A percentile compares a stretch with the other conserved stretches of the same genome.
These are phyloP conservation scores for Phycomyces nitens DNA, from an alignment of 192 early-diverging fungal species.

Conservation along the genomic window DNA sequence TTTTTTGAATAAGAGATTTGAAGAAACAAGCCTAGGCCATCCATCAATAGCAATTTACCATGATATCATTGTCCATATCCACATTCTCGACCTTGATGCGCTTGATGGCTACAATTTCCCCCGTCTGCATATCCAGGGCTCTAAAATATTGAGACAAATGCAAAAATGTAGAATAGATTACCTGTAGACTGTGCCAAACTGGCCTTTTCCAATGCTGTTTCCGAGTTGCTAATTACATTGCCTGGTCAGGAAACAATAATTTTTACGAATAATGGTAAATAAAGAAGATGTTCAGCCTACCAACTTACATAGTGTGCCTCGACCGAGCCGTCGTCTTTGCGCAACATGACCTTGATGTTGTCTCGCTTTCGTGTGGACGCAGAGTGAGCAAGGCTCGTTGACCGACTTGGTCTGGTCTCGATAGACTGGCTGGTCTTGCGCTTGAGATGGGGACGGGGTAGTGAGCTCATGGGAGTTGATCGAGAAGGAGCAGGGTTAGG, in stretches of 20 bases:
- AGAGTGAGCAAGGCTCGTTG: not conserved
- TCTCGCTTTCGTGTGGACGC: not conserved
- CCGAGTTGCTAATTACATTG: slow-evolving; percentile 59
- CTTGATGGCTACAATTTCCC: slow-evolving; percentile 85
- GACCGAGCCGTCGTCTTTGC: not conserved
- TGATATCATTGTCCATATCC: slow-evolving; percentile 60
- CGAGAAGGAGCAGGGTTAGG: not conserved
- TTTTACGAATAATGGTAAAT: too few relatives aligned
- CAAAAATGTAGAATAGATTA: slow-evolving; percentile 12
- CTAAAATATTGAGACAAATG: slow-evolving; percentile 26
- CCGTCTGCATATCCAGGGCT: slow-evolving; percentile 69
- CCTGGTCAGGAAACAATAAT: not conserved
- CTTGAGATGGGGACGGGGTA: not conserved
- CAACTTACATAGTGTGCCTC: slow-evolving; percentile 3
- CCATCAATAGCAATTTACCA: too few relatives aligned
- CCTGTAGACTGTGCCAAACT: slow-evolving; percentile 86
- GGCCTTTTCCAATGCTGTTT: slow-evolving; percentile 82
- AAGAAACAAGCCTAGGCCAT: too few relatives aligned
- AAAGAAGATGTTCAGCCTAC: not conserved
- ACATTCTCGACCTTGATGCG: slow-evolving; percentile 72
- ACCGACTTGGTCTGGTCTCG: not conserved
- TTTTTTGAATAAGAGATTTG: too few relatives aligned
- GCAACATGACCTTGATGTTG: not conserved
- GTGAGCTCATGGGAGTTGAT: not conserved
- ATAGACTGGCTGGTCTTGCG: not conserved